Evolutionary conservation across 2,329 filamentous ascomycete species (phyloP), one percentile per base, ranked within the genome.

Genomic region (Phoma sp.): DNA sequence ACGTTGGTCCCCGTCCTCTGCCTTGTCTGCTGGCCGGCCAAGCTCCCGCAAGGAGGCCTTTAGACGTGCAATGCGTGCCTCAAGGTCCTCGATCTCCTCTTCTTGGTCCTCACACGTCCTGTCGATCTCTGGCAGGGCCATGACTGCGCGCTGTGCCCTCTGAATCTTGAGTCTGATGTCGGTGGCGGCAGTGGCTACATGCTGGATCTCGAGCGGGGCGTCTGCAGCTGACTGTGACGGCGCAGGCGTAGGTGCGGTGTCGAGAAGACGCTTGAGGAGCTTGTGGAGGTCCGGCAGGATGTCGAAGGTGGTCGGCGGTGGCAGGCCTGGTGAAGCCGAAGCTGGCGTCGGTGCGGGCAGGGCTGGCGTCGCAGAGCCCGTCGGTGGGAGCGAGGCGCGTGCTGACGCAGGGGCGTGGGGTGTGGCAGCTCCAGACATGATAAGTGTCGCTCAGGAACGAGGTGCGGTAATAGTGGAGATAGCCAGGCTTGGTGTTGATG

Each of bases 231-330:
- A 47, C 20, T 71, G 68, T n/a, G 60, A 53, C 1, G 68, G 63
- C 1, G 65, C 66, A 10, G 64, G 60, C 4, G 68, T 61, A 0
- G 68, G 62, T 4, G 65, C 62, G 64, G 64, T 67, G 23, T 77
- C 80, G 63, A 90, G 85, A 15, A 97, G 84, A 43, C 90, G 90
- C 61, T 86, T 81, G 57, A 97, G 86, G 62, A 96, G 85, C 54
- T 87, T 83, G 68, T 91, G 88, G 47, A 97, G 85, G 68, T 92
- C 87, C 21, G 92, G 91, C 47, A 96, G 84, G 64, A 92, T 86
- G 79, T 96, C 93, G 78, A 97, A 91, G 42, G 87, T 86, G 74
- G 93, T 88, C 23, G 93, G 90, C 42, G 90, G 84, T 58, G 95
- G 89, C 50, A 88, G 86, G 2, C 84, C 77, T 26, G 88, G 83